Evolutionary conservation across 2,329 filamentous ascomycete species (phyloP).

Genomic region (Monilinia vaccinii-corymbosi): DNA sequence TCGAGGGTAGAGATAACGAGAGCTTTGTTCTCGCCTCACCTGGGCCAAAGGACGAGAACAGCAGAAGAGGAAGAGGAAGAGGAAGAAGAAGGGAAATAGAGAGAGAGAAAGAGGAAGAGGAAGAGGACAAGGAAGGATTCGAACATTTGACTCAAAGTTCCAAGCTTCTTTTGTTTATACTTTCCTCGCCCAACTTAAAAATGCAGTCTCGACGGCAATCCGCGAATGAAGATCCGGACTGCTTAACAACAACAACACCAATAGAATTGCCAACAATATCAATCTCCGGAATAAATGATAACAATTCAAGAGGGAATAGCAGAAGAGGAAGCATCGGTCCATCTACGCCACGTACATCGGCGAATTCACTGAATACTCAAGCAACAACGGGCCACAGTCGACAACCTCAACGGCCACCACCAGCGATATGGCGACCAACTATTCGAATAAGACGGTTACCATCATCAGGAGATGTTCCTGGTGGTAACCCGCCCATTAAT

Average conservation of each 20-base stretch:
- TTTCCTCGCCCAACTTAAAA: not conserved
- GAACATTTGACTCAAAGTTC: not conserved
- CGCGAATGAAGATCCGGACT: not conserved
- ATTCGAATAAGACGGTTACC: slow-evolving; percentile 20
- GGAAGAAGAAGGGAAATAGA: too few species aligned
- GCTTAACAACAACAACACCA: slow-evolving; percentile 3
- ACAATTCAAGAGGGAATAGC: not conserved
- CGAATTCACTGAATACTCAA: slow-evolving; percentile 1
- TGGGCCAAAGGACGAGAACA: not conserved
- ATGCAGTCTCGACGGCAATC: slow-evolving; percentile 5
- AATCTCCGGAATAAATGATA: not conserved
- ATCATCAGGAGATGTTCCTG: not conserved
- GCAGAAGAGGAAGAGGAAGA: not conserved
- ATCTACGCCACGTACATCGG: not conserved
- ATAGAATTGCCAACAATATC: not conserved
- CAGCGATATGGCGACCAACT: slow-evolving; percentile 17
- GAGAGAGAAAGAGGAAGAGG: too few species aligned
- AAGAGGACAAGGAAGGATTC: not conserved
- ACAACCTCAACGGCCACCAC: not conserved
- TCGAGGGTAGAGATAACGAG: not conserved
- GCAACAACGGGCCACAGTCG: not conserved
- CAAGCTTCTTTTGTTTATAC: not conserved
- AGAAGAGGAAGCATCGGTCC: slow-evolving; percentile 1
- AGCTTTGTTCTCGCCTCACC: not conserved
- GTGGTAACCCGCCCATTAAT: not conserved